Conservation (phyloP, 2,329 filamentous ascomycete genomes). For the Ophiosphaerella narmari region DNA sequence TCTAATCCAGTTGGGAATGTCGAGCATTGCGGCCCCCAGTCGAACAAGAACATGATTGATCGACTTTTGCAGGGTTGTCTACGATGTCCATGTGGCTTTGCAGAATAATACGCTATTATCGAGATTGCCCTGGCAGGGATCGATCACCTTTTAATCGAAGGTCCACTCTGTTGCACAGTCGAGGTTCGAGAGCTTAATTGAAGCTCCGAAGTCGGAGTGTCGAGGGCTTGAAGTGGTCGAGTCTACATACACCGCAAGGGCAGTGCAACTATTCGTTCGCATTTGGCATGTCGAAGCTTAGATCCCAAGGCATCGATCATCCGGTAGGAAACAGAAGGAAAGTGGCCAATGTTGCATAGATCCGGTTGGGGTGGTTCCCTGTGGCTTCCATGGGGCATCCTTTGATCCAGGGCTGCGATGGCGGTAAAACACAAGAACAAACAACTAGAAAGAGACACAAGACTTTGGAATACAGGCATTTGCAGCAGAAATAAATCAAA, state of each 20-base stretch:
- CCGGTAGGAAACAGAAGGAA: constrained; percentile 22
- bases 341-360: constrained; percentile 21
- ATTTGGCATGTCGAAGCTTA: not conserved
- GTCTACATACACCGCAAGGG: constrained; percentile 34
- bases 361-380: constrained; percentile 18
- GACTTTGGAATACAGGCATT: constrained; percentile 29
- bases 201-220: constrained; percentile 32
- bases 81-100: constrained; percentile 24
- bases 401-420: constrained; percentile 33
- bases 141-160: constrained; percentile 24
- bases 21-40: constrained; percentile 17
- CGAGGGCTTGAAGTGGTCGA: constrained; percentile 29
- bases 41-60: constrained; percentile 35
- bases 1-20: constrained; percentile 13
- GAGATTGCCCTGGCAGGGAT: constrained; percentile 13
- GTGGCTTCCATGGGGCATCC: constrained; percentile 26
- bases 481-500: constrained; percentile 15
- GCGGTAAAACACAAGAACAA: constrained; percentile 32
- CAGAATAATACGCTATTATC: constrained; percentile 15
- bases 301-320: constrained; percentile 2
- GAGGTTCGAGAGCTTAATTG: constrained; percentile 32
- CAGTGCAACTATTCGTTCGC: constrained; percentile 12
- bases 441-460: constrained; percentile 32
- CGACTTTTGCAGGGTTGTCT: constrained; percentile 29
- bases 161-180: constrained; percentile 27